These are phyloP conservation scores for Xerocomus brunneocitrinus DNA, from an alignment of 768 basidiomycete species.

Conservation along the genomic window DNA sequence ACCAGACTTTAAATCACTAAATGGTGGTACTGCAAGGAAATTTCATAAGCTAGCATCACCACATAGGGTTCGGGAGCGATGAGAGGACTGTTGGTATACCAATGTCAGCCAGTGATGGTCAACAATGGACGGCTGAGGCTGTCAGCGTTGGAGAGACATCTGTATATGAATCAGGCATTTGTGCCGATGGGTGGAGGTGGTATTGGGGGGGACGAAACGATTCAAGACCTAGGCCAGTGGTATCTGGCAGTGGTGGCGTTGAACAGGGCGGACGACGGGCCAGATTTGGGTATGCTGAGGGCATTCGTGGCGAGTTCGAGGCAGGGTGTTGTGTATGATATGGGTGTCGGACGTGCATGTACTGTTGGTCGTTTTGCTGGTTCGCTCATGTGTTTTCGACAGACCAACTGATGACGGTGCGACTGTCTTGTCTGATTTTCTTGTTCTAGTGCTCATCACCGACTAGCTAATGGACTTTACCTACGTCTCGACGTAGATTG, in stretches of 20 bases:
- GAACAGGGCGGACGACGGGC: conserved; percentile 71
- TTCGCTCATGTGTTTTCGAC: conserved; percentile 12
- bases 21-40: conserved; percentile 86
- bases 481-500: conserved; percentile 93
- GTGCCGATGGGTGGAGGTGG: conserved; percentile 80
- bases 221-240: conserved; percentile 43
- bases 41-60: conserved; percentile 88
- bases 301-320: conserved; percentile 78
- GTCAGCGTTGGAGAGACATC: conserved; percentile 82
- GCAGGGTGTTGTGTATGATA: conserved; percentile 85
- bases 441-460: conserved; percentile 17
- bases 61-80: conserved; percentile 47
- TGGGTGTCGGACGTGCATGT: conserved; percentile 85
- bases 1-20: too few species aligned
- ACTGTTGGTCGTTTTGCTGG: neutral
- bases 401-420: conserved; percentile 92
- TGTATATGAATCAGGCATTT: conserved; percentile 87
- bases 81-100: conserved; percentile 76
- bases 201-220: conserved; percentile 38
- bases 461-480: conserved; percentile 68
- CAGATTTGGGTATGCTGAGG: conserved; percentile 67
- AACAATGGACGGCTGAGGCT: conserved; percentile 52
- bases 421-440: conserved; percentile 12
- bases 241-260: conserved; percentile 88
- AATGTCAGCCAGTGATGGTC: conserved; percentile 56